A percentile compares a stretch with the other conserved stretches of the same genome.
Evolutionary conservation across 139 green algal genomes (phyloP).

Genomic region (Micractinium conductrix): DNA sequence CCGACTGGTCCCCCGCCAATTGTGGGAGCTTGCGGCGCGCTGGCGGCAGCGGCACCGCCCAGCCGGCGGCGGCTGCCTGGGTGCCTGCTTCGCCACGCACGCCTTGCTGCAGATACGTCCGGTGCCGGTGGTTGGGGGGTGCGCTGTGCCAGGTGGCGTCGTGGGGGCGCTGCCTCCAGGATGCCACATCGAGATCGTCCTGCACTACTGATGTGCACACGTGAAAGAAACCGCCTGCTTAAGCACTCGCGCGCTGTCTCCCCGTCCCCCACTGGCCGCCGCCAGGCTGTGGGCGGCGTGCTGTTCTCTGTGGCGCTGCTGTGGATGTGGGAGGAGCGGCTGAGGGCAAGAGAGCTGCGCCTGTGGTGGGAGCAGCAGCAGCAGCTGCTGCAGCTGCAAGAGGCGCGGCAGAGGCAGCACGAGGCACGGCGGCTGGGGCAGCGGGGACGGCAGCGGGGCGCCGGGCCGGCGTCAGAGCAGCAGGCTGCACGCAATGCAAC

Average conservation of each 20-base stretch:
- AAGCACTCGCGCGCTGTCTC: too few species aligned
- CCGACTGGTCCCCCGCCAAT: background rate
- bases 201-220: too few species aligned
- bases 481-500: too few species aligned
- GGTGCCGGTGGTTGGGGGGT: too few species aligned
- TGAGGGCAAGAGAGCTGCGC: background rate
- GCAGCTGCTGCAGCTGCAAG: background rate
- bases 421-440: background rate
- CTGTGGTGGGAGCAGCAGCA: background rate
- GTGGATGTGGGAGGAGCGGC: conserved; percentile 21
- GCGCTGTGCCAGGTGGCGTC: too few species aligned
- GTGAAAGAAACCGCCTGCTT: background rate
- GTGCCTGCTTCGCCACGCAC: background rate
- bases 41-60: background rate
- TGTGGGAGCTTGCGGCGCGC: background rate
- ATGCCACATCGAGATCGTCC: too few species aligned
- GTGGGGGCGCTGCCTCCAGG: too few species aligned
- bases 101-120: background rate
- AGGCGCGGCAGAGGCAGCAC: background rate
- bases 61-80: background rate
- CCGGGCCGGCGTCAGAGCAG: background rate
- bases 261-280: background rate
- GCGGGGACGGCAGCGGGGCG: background rate
- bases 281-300: background rate
- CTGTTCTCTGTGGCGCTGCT: background rate